These are phyloP conservation scores for Fragilariopsis cylindrus DNA, from an alignment of 108 stramenopile genomes.

Conservation along the genomic window DNA sequence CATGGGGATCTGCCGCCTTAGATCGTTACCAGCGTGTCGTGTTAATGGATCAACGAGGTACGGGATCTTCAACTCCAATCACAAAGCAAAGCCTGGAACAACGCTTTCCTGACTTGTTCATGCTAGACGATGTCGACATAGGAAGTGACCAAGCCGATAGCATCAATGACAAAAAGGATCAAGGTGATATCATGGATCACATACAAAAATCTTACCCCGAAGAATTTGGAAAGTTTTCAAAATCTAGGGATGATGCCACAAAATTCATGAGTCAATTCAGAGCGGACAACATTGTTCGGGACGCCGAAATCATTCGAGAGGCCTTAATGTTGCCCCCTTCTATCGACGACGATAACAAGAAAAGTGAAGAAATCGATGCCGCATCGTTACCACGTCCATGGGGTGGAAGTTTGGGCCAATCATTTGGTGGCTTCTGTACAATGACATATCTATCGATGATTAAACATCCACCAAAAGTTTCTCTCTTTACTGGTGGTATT, in stretches of 20 bases:
- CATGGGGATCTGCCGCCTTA: slow-evolving; percentile 78
- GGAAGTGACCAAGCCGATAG: slow-evolving; percentile 6
- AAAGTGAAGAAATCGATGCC: slow-evolving; percentile 13
- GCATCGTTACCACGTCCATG: slow-evolving; percentile 48
- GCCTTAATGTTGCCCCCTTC: slow-evolving; percentile 46
- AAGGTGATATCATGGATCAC: slow-evolving; percentile 1
- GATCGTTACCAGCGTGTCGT: slow-evolving; percentile 64
- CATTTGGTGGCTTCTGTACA: slow-evolving; percentile 92
- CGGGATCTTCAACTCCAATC: slow-evolving; percentile 80
- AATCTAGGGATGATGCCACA: slow-evolving; percentile 57
- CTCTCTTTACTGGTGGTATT: slow-evolving; percentile 90
- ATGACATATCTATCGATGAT: slow-evolving; percentile 86
- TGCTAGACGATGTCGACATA: slow-evolving; percentile 45
- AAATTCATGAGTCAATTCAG: slow-evolving; percentile 83
- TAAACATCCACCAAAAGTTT: slow-evolving; percentile 60
- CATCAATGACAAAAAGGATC: slow-evolving; percentile 7
- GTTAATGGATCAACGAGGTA: slow-evolving; percentile 95
- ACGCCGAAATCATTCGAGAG: slow-evolving; percentile 86
- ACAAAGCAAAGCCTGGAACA: slow-evolving; percentile 71
- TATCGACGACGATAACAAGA: background rate
- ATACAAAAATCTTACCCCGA: slow-evolving; percentile 6
- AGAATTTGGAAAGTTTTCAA: slow-evolving; percentile 37
- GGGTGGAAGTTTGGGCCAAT: slow-evolving; percentile 88
- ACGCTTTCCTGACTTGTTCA: slow-evolving; percentile 78
- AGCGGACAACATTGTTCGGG: slow-evolving; percentile 87